Conservation (phyloP, 176 grass and related monocot genomes). For the Sorghum bicolor region Sorghum_bicolor_NCBIv3 NC_012870.2:17262001-17262500, state of each 20-base stretch:
- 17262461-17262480: not conserved
- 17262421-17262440: not conserved
- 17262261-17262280: not conserved
- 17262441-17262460: not conserved
- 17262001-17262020: slow-evolving; percentile 13
- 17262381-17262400: not conserved
- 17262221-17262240: not conserved
- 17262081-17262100: not conserved
- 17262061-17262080: not conserved
- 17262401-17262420: not conserved
- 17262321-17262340: slow-evolving; percentile 8
- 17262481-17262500: too few species aligned
- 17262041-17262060: not conserved
- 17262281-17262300: not conserved
- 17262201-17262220: slow-evolving; percentile 1
- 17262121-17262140: slow-evolving; percentile 31
- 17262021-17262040: slow-evolving; percentile 12
- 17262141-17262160: slow-evolving; percentile 24
- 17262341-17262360: not conserved
- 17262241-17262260: not conserved
- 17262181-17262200: slow-evolving; percentile 4
- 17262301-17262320: not conserved
- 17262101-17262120: slow-evolving; percentile 18
- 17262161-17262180: slow-evolving; percentile 34
- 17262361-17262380: not conserved